phyloP scores from a whole-genome alignment of 257 asterid species.

The Lycium ferocissimum region DNA sequence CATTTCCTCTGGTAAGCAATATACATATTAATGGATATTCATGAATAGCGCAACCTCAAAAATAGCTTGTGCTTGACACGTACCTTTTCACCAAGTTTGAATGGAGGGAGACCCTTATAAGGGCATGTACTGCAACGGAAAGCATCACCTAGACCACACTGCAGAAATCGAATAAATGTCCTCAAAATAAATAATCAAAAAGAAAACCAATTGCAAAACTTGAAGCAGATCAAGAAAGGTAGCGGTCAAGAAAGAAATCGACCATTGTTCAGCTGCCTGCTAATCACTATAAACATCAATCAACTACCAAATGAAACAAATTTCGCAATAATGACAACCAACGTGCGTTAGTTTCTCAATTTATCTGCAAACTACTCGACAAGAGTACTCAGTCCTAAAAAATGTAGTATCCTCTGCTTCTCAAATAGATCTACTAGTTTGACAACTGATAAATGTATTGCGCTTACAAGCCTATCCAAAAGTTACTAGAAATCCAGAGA shows the following conservation, averaged over 20 bases:
- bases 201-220: neutral
- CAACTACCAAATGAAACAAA: neutral
- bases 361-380: conserved; percentile 3
- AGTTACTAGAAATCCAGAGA: neutral
- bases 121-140: conserved; percentile 95
- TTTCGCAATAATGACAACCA: neutral
- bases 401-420: neutral
- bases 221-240: neutral
- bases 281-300: neutral
- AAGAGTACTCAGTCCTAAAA: neutral
- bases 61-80: neutral
- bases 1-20: neutral
- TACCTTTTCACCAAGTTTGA: conserved; percentile 94
- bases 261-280: neutral
- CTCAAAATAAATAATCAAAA: neutral
- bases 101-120: conserved; percentile 89
- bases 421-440: neutral
- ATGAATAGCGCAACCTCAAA: neutral
- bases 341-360: neutral
- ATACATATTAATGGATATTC: neutral
- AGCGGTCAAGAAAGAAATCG: neutral
- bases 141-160: conserved; percentile 99
- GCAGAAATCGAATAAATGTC: conserved; percentile 38
- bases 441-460: neutral
- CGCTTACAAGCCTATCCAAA: neutral